These are phyloP conservation scores for Prunus kanzakura DNA, from an alignment of 306 rosid species.

Conservation along the genomic window DNA sequence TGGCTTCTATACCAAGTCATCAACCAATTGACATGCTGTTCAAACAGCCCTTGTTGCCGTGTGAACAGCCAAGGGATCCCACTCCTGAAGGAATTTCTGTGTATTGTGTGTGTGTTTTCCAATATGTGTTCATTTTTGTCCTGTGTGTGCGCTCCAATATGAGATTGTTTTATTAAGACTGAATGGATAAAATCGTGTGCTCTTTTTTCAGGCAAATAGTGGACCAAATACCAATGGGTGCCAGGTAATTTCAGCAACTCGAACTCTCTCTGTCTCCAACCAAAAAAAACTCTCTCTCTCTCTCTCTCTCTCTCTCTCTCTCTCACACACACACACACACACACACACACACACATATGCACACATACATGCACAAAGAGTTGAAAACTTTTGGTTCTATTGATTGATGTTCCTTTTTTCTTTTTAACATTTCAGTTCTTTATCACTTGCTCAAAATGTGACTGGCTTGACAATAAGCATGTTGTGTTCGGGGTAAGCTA, in stretches of 20 bases:
- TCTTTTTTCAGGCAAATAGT: constrained; percentile 81
- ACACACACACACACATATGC: neutral
- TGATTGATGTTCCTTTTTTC: neutral
- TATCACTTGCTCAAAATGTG: constrained; percentile 88
- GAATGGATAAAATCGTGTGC: constrained; percentile 2
- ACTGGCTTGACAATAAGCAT: constrained; percentile 98
- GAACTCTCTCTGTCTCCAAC: neutral
- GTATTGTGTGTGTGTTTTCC: neutral
- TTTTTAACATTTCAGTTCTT: constrained; percentile 62
- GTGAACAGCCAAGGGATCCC: neutral
- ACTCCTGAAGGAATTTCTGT: neutral
- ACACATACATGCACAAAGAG: neutral
- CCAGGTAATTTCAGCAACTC: constrained; percentile 55
- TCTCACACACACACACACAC: neutral
- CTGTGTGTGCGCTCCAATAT: neutral
- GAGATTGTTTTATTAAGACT: neutral
- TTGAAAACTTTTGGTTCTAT: neutral
- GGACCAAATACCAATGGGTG: constrained; percentile 83
- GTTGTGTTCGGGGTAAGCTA: constrained; percentile 94
- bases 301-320: neutral
- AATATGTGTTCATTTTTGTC: neutral
- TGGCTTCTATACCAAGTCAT: neutral
- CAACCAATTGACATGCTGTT: neutral
- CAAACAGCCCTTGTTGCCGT: neutral
- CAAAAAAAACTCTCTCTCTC: neutral